Percentiles rank a stretch among this genome's conserved stretches.
Evolutionary conservation across 1,284 basidiomycete genomes (phyloP).

Genomic region (Boletus sp.): DNA sequence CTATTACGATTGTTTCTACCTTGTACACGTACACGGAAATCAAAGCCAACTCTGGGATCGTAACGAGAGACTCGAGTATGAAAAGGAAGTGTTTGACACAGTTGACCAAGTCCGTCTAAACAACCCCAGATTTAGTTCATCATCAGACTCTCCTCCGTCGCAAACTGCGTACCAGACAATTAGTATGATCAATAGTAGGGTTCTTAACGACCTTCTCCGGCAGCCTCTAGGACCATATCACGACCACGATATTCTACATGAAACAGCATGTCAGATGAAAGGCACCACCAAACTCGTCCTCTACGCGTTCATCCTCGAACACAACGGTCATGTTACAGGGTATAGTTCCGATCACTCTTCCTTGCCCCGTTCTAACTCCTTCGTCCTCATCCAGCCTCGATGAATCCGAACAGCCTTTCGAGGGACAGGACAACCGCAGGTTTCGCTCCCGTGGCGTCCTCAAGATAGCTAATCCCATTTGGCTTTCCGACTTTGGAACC

Average conservation of each 20-base stretch:
- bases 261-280: constrained; percentile 18
- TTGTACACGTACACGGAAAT: constrained; percentile 26
- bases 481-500: constrained; percentile 44
- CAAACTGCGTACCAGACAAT: background rate
- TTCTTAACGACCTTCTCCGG: constrained; percentile 23
- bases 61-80: background rate
- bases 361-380: background rate
- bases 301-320: constrained; percentile 31
- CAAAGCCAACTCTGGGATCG: background rate
- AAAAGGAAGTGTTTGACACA: too few relatives aligned
- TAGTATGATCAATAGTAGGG: constrained; percentile 21
- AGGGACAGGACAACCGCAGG: constrained; percentile 19
- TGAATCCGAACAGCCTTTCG: constrained; percentile 24
- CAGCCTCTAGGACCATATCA: constrained; percentile 31
- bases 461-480: constrained; percentile 39
- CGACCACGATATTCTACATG: constrained; percentile 25
- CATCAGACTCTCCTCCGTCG: background rate
- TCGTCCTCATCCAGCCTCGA: constrained; percentile 23
- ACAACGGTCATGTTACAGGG: constrained; percentile 25
- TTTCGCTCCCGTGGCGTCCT: constrained; percentile 47
- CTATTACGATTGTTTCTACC: constrained; percentile 27
- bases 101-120: background rate
- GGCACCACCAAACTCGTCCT: constrained; percentile 17
- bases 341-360: constrained; percentile 5
- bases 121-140: background rate